Percentiles rank a stretch among this genome's conserved stretches.
phyloP scores from a whole-genome alignment of 2,329 filamentous ascomycete species.

The Drechslerella coelobrocha region DNA sequence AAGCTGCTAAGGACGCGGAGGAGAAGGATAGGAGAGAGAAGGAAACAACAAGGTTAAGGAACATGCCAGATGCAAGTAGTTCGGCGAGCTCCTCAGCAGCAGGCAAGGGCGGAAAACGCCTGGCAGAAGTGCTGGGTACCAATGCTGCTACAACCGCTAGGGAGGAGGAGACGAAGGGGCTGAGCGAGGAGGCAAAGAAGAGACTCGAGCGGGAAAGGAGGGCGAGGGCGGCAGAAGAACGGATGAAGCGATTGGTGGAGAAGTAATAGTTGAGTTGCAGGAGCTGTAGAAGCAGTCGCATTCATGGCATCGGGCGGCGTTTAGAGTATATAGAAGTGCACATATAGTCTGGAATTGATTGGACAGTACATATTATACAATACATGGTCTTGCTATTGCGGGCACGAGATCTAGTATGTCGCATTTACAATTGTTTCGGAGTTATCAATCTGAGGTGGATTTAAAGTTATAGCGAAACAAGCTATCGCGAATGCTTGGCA shows the following conservation, averaged over 20 bases:
- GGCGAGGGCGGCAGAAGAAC: slow-evolving; percentile 88
- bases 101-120: slow-evolving; percentile 64
- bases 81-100: slow-evolving; percentile 13
- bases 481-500: slow-evolving; percentile 44
- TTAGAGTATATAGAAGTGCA: neutral
- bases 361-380: neutral
- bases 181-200: slow-evolving; percentile 86
- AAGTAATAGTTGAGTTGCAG: slow-evolving; percentile 33
- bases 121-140: slow-evolving; percentile 66
- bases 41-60: slow-evolving; percentile 69
- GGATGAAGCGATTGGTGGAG: slow-evolving; percentile 72
- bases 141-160: slow-evolving; percentile 69
- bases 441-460: neutral
- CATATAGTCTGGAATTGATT: neutral
- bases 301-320: slow-evolving; percentile 20
- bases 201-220: slow-evolving; percentile 85
- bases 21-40: slow-evolving; percentile 76
- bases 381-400: neutral
- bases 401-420: neutral
- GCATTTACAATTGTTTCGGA: neutral
- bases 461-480: slow-evolving; percentile 23
- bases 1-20: slow-evolving; percentile 69
- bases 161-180: slow-evolving; percentile 80
- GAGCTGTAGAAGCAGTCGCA: neutral
- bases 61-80: slow-evolving; percentile 48